Base-by-base conservation (phyloP, 2,329 filamentous ascomycete genomes). In the Plectosphaerella cucumerina region DNA sequence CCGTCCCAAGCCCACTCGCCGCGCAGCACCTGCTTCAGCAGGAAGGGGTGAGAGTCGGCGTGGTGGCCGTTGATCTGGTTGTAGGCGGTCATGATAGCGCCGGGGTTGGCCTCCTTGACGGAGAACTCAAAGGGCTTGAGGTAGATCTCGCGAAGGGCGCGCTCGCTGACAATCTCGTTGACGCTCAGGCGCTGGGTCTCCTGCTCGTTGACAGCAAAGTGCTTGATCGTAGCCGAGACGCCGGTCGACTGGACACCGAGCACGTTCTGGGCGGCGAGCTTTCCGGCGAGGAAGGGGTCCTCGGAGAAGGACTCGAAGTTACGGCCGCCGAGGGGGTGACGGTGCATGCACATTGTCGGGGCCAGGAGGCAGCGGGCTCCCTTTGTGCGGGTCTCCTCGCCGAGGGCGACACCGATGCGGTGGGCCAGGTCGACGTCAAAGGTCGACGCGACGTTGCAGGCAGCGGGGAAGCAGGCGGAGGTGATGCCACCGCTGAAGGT, bases 401-500 rank as follows among this genome's bases (percentile, higher is more conserved):
- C 78, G 65, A 83, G 77, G 46, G 71, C 70, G 52, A 62, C 65
- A 37, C 78, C 79, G 18, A 76, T 71, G 57, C 75, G 66, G 43
- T 76, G 68, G 3, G 82, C 70, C 6, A 84, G 71, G 6, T 73
- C 65, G 23, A 69, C 65, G 61, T 85, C 81, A 62, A 78, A 85
- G 22, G 81, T 84, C 4, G 81, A 72, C 26, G 77, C 81, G 6
- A 84, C 70, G 5, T 71, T 76, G 0, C 80, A 81, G 18, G 78
- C 80, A 54, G 80, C 83, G 9, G 81, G 81, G 54, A 85, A 77
- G 59, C 81, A 84, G 15, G 81, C 80, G 1, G 81, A 77, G 20
- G 72, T 74, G 34, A 75, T 68, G 50, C 84, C 82, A 58, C 83
- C 81, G 67, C 87, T 87, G 73, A 86, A 87, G 58, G 79, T 81